Conservation (phyloP, 2,329 filamentous ascomycete species). For the Polychaeton citri region DNA sequence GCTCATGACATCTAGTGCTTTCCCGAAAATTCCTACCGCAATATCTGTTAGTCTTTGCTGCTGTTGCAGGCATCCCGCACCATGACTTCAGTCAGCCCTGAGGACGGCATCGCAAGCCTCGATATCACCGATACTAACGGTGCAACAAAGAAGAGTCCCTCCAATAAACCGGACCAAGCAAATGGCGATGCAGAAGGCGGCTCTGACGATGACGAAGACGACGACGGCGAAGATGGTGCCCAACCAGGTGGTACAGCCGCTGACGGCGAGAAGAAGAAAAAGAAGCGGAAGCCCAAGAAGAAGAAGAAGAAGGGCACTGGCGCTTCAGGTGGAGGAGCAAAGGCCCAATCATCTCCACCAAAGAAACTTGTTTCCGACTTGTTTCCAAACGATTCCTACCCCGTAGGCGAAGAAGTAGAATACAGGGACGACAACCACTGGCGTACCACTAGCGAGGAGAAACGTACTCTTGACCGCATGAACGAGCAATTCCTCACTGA, state of each 20-base stretch:
- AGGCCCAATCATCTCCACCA: constrained; percentile 33
- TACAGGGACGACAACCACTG: constrained; percentile 32
- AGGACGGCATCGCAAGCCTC: constrained; percentile 13
- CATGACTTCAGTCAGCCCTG: constrained; percentile 18
- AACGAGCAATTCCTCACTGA: constrained; percentile 37
- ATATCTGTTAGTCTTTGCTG: too few relatives aligned
- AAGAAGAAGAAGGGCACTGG: constrained; percentile 23
- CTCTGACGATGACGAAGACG: constrained; percentile 23
- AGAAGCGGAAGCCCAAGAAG: constrained; percentile 31
- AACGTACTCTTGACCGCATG: constrained; percentile 29
- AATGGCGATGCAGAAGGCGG: constrained; percentile 20
- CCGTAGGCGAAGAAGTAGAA: constrained; percentile 32
- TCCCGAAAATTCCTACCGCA: too few relatives aligned
- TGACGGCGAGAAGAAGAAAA: constrained; percentile 31
- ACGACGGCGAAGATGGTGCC: constrained; percentile 16
- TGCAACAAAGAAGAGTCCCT: constrained; percentile 6
- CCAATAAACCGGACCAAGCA: constrained; percentile 9
- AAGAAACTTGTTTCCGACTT: constrained; percentile 33
- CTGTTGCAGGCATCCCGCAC: too few relatives aligned
- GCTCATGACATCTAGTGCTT: too few relatives aligned
- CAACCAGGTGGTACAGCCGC: constrained; percentile 8
- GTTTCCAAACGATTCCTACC: constrained; percentile 32
- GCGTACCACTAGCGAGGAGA: constrained; percentile 35
- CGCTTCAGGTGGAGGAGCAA: constrained; percentile 17
- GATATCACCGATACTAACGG: constrained; percentile 10